Percentiles rank a stretch among this genome's conserved stretches.
Conservation (phyloP, 208 protist genomes). For the Entamoeba invadens region DNA sequence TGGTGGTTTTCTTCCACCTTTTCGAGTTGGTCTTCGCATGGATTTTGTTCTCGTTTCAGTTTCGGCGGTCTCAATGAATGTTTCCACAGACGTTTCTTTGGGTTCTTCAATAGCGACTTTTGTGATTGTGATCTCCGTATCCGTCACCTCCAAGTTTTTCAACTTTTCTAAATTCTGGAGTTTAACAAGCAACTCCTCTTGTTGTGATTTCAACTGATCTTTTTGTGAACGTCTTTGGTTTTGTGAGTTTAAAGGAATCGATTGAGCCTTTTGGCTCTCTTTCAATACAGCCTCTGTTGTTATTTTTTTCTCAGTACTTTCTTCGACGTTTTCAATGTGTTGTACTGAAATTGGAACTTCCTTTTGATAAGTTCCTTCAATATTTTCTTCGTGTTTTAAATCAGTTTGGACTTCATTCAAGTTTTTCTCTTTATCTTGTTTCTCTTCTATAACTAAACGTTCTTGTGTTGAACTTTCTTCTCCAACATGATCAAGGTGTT, state of each 20-base stretch:
- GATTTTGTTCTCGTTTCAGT: not conserved
- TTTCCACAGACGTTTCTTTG: not conserved
- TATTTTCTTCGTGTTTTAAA: not conserved
- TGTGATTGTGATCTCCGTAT: not conserved
- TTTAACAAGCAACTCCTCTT: not conserved
- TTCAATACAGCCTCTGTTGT: no score
- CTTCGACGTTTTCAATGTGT: not conserved
- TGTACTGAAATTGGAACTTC: not conserved
- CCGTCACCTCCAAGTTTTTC: not conserved
- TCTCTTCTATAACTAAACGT: not conserved
- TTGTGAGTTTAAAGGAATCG: not conserved
- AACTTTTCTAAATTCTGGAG: not conserved
- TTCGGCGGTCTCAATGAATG: not conserved
- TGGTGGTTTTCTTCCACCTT: not conserved
- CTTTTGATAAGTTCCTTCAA: not conserved
- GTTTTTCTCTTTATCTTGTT: not conserved
- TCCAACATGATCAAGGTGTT: not conserved
- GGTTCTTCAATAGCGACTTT: not conserved
- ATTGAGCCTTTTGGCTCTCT: not conserved
- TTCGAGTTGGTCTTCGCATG: not conserved
- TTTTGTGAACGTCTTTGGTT: not conserved
- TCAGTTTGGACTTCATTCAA: not conserved
- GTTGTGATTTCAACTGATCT: not conserved
- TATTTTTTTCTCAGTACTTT: no score
- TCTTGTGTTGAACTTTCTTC: not conserved